Conservation (phyloP, 106 monocot genomes). For the Chionographis japonica region DNA sequence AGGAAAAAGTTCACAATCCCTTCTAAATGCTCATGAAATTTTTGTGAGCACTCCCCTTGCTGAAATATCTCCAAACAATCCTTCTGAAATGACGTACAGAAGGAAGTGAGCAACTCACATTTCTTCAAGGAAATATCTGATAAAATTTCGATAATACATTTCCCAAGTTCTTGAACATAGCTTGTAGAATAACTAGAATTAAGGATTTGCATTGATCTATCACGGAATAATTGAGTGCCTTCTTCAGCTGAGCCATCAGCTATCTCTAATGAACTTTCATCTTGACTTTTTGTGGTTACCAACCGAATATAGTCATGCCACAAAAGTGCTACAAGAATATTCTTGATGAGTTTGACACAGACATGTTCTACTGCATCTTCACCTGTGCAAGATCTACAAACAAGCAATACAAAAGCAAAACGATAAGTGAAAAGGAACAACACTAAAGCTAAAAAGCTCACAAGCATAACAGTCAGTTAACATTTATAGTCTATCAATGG, state of each 20-base stretch:
- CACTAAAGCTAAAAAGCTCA: background rate
- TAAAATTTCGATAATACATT: conserved; percentile 66
- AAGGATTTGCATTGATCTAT: conserved; percentile 11
- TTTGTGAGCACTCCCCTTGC: conserved; percentile 31
- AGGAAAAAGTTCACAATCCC: conserved; percentile 51
- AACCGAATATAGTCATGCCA: conserved; percentile 71
- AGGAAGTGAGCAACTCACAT: conserved; percentile 32
- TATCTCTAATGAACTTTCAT: conserved; percentile 5
- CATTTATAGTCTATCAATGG: background rate
- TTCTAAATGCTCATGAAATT: conserved; percentile 34
- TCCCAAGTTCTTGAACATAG: conserved; percentile 67
- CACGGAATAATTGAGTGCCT: conserved; percentile 18
- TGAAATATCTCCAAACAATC: conserved; percentile 59
- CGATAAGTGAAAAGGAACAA: background rate
- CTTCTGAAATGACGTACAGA: conserved; percentile 55
- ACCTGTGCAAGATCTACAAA: conserved; percentile 38
- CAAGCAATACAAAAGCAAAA: conserved; percentile 3
- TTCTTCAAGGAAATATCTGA: conserved; percentile 39
- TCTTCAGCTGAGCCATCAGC: conserved; percentile 12
- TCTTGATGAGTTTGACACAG: conserved; percentile 34
- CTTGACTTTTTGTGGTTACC: conserved; percentile 20
- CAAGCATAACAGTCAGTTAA: background rate
- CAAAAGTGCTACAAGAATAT: conserved; percentile 54
- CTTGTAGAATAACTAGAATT: conserved; percentile 19
- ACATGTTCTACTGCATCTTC: conserved; percentile 28